Evolutionary conservation across 768 basidiomycete genomes (phyloP), one percentile per base, ranked within the genome.

Genomic region (Pleurotus citrinopileatus): DNA sequence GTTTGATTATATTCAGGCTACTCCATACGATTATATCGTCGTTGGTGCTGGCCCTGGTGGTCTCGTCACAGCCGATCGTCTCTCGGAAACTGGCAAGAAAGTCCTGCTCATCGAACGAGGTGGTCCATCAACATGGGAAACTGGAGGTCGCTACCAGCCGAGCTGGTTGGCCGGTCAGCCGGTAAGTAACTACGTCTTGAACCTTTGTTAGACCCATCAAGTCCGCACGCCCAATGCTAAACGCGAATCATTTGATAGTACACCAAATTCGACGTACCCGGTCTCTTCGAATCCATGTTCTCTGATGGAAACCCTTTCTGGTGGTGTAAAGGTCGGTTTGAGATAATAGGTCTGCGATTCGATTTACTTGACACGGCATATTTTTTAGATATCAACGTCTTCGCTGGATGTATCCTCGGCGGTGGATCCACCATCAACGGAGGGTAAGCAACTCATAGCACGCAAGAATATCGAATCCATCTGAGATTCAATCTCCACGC

Each of bases 201-300:
- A 0, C 26, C n/a, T n/a, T n/a, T n/a, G n/a, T n/a, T n/a, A n/a
- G n/a, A n/a, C n/a, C n/a, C n/a, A n/a, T n/a, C n/a, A n/a, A n/a
- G n/a, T n/a, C n/a, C n/a, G n/a, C n/a, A n/a, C n/a, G n/a, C n/a
- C n/a, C n/a, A n/a, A n/a, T n/a, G n/a, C n/a, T n/a, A n/a, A n/a
- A n/a, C n/a, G n/a, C n/a, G n/a, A n/a, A n/a, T n/a, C n/a, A n/a
- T n/a, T n/a, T n/a, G 44, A 5, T 59, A 84, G 82, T 65, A 82
- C 52, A 86, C 84, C 4, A 84, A 84, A 60, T 85, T 84, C 63
- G 84, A 86, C 58, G 69, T 83, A 53, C 83, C 83, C 19, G 83
- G 84, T 59, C 61, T 83, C 38, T 86, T 84, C 61, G 82, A 86
- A 67, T 78, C 80, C 37, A 79, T 84, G 80, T 86, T 86, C 68